Evolutionary conservation across 2,329 filamentous ascomycete species (phyloP), one percentile per base, ranked within the genome.

Genomic region (Ascochyta koolunga): DNA sequence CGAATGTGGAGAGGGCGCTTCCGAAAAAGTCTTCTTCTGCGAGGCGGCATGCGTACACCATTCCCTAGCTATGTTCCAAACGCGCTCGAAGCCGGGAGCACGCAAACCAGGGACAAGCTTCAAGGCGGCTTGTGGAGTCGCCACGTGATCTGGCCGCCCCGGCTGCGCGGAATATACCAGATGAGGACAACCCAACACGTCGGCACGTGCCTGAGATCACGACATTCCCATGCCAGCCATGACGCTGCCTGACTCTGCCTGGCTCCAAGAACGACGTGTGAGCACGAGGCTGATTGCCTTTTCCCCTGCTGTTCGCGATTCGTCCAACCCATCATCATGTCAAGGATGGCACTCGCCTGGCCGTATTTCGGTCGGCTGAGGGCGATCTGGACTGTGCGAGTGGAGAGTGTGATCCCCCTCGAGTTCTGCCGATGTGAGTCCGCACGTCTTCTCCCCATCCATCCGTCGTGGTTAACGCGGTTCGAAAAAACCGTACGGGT

Each of bases 301-400:
- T 16, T 48, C 16, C 33, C 39, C 16, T 48, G 44, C 22, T 24
- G 27, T 15, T 42, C 24, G 32, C 31, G 31, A 31, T 50, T 16
- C 25, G 18, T 32, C 9, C 36, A 19, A 3, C 40, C 24, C n/a
- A 21, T 13, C 2, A 9, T 9, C 8, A 7, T 2, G 10, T 1
- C 40, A 50, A 39, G 29, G 29, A 40, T 18, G 10, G 11, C 8
- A 18, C 18, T 32, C 41, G 29, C 31, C 45, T 45, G 51, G 43
- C 21, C 5, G 45, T 25, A 46, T 44, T 32, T 41, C 29, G 40
- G 31, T 32, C 21, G n/a, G 9, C 27, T 27, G 29, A 16, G 36
- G 21, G 27, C 32, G 36, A 50, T 54, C 45, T 54, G 45, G 51
- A 54, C 39, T 44, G 33, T n/a, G n/a, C n/a, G n/a, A n/a, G n/a